Percentiles rank a stretch among this genome's conserved stretches.
Conservation (phyloP, 192 early-diverging fungal genomes). For the Podila verticillata region DNA sequence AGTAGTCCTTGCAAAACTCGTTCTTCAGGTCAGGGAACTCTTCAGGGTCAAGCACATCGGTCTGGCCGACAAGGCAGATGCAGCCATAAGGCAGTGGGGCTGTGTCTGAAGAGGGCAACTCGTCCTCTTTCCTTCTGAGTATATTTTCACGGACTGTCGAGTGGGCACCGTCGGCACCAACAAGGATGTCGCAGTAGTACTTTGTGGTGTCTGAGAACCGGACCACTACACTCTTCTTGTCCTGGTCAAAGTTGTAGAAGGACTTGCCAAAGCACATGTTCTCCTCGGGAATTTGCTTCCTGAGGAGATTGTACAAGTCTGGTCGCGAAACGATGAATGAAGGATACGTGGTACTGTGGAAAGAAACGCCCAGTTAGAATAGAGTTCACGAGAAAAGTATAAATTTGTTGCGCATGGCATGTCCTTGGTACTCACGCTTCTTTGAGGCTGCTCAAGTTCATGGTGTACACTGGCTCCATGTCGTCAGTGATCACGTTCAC, state of each 20-base stretch:
- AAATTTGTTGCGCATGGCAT: no score
- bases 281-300: no score
- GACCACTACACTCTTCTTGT: neutral
- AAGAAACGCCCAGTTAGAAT: no score
- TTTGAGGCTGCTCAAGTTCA: neutral
- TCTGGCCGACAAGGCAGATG: slow-evolving; percentile 20
- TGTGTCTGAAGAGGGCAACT: neutral
- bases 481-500: neutral
- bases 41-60: slow-evolving; percentile 2
- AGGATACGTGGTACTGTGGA: no score
- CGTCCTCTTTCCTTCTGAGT: neutral
- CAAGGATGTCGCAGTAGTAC: slow-evolving; percentile 6
- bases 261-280: neutral
- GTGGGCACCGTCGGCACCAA: slow-evolving; percentile 13
- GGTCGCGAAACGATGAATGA: no score
- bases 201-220: neutral
- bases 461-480: neutral
- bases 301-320: no score
- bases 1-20: neutral
- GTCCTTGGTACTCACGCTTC: no score
- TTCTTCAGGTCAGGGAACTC: slow-evolving; percentile 3
- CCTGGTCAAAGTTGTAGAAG: neutral
- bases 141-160: slow-evolving; percentile 1
- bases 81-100: neutral
- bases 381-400: no score